Evolutionary conservation across 495 filamentous ascomycete genomes (phyloP).

Genomic region (Penicillium lividum): DNA sequence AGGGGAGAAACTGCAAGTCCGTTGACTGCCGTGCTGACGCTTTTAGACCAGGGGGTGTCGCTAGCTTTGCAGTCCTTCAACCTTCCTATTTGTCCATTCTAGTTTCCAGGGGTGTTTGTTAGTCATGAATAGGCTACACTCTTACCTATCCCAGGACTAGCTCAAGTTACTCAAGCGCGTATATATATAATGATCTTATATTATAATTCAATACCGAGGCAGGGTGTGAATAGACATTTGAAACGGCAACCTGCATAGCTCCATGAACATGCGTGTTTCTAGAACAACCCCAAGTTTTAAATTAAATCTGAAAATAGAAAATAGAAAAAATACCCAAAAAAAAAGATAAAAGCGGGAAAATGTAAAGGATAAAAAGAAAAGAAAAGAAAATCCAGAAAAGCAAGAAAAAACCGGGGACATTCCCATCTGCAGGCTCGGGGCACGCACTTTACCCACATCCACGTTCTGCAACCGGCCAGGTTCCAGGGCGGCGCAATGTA

Average conservation of each 20-base stretch:
- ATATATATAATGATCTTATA: neutral
- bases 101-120: neutral
- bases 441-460: slow-evolving; percentile 31
- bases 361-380: neutral
- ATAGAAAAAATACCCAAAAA: neutral
- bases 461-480: slow-evolving; percentile 33
- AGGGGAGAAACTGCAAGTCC: slow-evolving; percentile 14
- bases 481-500: slow-evolving; percentile 20
- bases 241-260: slow-evolving; percentile 21
- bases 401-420: slow-evolving; percentile 19
- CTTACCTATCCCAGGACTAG: neutral
- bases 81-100: neutral
- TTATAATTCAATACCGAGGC: neutral
- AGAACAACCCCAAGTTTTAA: slow-evolving; percentile 17
- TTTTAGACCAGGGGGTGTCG: slow-evolving; percentile 3
- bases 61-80: neutral
- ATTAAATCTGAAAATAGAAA: neutral
- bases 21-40: slow-evolving; percentile 9
- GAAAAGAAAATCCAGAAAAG: neutral
- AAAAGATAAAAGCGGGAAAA: neutral
- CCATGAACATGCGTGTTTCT: slow-evolving; percentile 16
- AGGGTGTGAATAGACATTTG: slow-evolving; percentile 5
- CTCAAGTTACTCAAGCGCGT: neutral
- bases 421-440: slow-evolving; percentile 18
- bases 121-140: neutral